A percentile compares a stretch with the other conserved stretches of the same genome.
These are phyloP conservation scores for Moringa oleifera DNA, from an alignment of 345 rosid species.

Conservation along the genomic window DNA sequence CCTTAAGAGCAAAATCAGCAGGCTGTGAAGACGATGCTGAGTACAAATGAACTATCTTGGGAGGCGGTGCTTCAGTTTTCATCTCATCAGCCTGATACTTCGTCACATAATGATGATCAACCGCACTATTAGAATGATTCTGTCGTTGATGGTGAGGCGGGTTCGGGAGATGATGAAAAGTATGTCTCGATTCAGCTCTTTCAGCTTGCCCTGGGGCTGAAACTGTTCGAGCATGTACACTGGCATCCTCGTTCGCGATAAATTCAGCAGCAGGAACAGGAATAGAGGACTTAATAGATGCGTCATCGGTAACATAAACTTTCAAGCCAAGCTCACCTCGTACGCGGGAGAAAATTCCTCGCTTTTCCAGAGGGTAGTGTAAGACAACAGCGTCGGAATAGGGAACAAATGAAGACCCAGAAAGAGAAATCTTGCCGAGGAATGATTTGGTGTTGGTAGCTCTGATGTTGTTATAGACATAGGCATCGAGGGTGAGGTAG, in stretches of 20 bases:
- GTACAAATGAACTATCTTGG: constrained; percentile 64
- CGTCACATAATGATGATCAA: constrained; percentile 49
- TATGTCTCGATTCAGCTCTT: constrained; percentile 41
- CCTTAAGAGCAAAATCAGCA: constrained; percentile 76
- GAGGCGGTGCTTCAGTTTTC: constrained; percentile 60
- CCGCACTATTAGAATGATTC: constrained; percentile 39
- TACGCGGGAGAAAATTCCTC: constrained; percentile 83
- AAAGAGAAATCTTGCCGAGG: constrained; percentile 78
- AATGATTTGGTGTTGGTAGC: constrained; percentile 66
- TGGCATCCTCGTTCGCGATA: constrained; percentile 19
- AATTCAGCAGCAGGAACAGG: constrained; percentile 34
- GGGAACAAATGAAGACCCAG: constrained; percentile 85
- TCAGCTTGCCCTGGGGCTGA: constrained; percentile 12
- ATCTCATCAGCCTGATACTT: constrained; percentile 59
- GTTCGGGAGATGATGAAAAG: constrained; percentile 86
- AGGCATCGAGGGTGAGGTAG: constrained; percentile 70
- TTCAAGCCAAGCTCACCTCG: constrained; percentile 94
- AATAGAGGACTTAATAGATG: constrained; percentile 58
- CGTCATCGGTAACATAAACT: constrained; percentile 69
- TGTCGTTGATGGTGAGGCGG: constrained; percentile 43
- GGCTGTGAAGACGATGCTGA: constrained; percentile 67
- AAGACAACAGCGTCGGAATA: constrained; percentile 81
- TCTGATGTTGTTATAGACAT: constrained; percentile 52
- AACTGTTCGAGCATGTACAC: constrained; percentile 8
- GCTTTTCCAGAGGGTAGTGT: constrained; percentile 87